Percentiles rank a stretch among this genome's conserved stretches.
These are phyloP conservation scores for Lolium rigidum DNA, from an alignment of 176 grass and related monocot genomes.

Conservation along the genomic window DNA sequence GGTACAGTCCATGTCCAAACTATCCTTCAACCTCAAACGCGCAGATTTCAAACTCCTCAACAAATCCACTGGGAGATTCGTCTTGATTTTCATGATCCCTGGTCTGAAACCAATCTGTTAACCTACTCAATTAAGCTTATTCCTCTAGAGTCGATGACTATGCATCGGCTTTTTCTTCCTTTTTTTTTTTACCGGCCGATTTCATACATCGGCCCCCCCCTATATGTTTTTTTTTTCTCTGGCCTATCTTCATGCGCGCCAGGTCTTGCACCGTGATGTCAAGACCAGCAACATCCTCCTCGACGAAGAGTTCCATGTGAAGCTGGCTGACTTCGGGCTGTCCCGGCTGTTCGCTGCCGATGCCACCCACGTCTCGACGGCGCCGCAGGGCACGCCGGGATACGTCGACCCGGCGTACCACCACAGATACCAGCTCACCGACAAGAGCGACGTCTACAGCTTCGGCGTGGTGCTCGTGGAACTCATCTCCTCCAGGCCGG, in stretches of 20 bases:
- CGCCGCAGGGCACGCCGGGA: constrained; percentile 68
- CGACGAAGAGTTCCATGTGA: constrained; percentile 55
- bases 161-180: too few relatives aligned
- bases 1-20: too few relatives aligned
- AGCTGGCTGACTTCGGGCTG: constrained; percentile 72
- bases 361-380: constrained; percentile 64
- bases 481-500: constrained; percentile 60
- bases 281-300: constrained; percentile 76
- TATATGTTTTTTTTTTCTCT: too few relatives aligned
- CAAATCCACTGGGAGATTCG: too few relatives aligned
- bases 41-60: too few relatives aligned
- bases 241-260: constrained; percentile 49
- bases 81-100: too few relatives aligned
- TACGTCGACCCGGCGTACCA: constrained; percentile 69
- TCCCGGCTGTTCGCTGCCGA: constrained; percentile 53
- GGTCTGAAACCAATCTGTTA: too few relatives aligned
- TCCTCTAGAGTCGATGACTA: too few relatives aligned
- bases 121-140: too few relatives aligned
- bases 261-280: constrained; percentile 66
- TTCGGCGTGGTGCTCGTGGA: constrained; percentile 67
- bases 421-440: constrained; percentile 62
- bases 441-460: constrained; percentile 83
- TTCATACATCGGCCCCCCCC: too few relatives aligned
- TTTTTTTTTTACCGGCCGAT: too few relatives aligned
- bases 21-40: too few relatives aligned